Base-by-base conservation (phyloP, 2,329 filamentous ascomycete species). In the Trichoderma gracile region DNA sequence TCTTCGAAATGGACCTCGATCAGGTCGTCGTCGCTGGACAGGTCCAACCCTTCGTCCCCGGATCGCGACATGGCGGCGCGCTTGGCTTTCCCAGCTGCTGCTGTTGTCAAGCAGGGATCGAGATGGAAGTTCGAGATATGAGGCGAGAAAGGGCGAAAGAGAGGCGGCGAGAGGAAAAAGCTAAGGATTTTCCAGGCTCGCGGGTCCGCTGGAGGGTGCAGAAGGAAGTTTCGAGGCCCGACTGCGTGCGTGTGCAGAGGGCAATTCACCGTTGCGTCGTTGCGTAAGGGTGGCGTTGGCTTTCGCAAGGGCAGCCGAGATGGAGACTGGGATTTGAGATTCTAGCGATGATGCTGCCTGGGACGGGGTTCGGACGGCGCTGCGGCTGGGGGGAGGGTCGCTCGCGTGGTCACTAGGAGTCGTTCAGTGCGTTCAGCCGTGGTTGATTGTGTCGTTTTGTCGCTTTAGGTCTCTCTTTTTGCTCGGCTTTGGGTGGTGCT, bases 1-100 rank as follows among this genome's bases (percentile, higher is more conserved):
- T 72, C 65, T 43, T 74, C 69, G 52, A 77, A 71, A 61, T 74
- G 69, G 53, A 77, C 71, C 63, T 74, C 76, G n/a, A 77, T 65
- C 23, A 77, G 67, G 45, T 78, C 75, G 66, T 78, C 76, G 33
- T 73, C 72, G 58, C 68, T 68, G n/a, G 65, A 43, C 23, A 38
- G 33, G 3, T 63, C 58, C 54, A 69, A 55, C 52, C 43, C 64
- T 54, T 57, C 62, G 45, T 65, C 66, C 50, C 63, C 63, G 59
- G 61, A 58, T 53, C 52, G 63, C 27, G 67, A 63, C 69, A 71
- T 71, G 25, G 19, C 21, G 45, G 30, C 47, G 21, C 17, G 42
- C 10, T 47, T 27, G 25, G 23, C 25, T 12, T 53, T 33, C 17
- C 19, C 30, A 33, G 30, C 30, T 33, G 30, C 25, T 14, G 55